Percentiles rank a stretch among this genome's conserved stretches.
phyloP scores from a whole-genome alignment of 2,329 filamentous ascomycete genomes.

The Coniochaeta sp. region DNA sequence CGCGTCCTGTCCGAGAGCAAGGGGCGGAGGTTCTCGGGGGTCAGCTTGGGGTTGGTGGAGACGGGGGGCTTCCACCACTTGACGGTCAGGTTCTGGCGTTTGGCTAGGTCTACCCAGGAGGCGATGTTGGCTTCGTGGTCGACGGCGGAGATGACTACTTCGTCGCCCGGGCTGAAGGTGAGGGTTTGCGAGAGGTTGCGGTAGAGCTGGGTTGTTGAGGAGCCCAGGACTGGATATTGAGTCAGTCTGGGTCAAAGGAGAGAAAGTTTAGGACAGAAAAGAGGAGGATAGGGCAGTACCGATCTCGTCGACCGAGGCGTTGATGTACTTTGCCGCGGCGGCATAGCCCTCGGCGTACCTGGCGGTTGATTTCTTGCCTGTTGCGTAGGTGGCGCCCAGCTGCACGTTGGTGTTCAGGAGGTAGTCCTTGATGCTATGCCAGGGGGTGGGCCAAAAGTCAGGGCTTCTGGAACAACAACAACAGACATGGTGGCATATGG shows the following conservation, averaged over 20 bases:
- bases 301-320: slow-evolving; percentile 58
- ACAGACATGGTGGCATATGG: no score
- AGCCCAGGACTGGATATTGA: slow-evolving; percentile 62
- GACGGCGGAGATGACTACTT: slow-evolving; percentile 62
- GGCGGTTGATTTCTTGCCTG: slow-evolving; percentile 50
- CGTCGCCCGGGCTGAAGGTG: slow-evolving; percentile 46
- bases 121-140: slow-evolving; percentile 76
- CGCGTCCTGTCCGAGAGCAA: slow-evolving; percentile 58
- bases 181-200: slow-evolving; percentile 59
- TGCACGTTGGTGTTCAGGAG: slow-evolving; percentile 65
- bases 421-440: slow-evolving; percentile 55
- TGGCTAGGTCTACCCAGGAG: slow-evolving; percentile 63
- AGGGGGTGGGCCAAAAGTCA: background rate
- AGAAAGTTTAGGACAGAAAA: no score
- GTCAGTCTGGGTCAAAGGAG: no score
- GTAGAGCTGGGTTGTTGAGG: slow-evolving; percentile 69
- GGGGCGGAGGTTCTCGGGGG: slow-evolving; percentile 43
- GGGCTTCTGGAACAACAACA: background rate
- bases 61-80: slow-evolving; percentile 59
- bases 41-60: slow-evolving; percentile 48
- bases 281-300: no score
- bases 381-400: slow-evolving; percentile 61
- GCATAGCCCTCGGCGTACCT: slow-evolving; percentile 52
- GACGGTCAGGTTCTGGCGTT: slow-evolving; percentile 49
- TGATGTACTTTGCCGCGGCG: slow-evolving; percentile 64